Evolutionary conservation across 441 rosid genomes (phyloP), one percentile per base, ranked within the genome.

Genomic region (Geranium incanum): DNA sequence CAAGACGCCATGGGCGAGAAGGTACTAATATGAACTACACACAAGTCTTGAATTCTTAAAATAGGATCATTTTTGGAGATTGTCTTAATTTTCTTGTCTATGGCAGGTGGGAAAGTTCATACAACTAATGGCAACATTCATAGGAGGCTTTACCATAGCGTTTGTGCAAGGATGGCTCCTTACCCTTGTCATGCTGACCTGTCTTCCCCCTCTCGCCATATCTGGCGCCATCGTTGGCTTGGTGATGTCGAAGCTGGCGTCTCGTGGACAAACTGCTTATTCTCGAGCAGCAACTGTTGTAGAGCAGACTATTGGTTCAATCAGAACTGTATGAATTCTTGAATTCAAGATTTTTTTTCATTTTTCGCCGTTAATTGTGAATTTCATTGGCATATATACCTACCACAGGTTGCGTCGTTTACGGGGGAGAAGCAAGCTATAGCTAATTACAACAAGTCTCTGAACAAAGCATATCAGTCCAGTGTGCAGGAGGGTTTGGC

Each of bases 1-100:
- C 97, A 87, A 77, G 91, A 92, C 9, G 92, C 95, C 59, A 85
- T 92, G 87, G 96, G 96, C 11, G 97, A 92, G 70, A 90, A 90
- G 90, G 96, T 88, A 84, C 6, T 11, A 6, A 13, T 8, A 28
- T 67, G 16, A 3, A 45, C 60, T 7, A 18, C 48, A n/a, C 38
- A 60, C 60, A 16, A 5, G 19, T 41, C 66, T 65, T 36, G 12
- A 63, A 12, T 6, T 28, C 60, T 57, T 15, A 41, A 2, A 16
- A 19, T 57, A 37, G 41, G 23, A 57, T 15, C 21, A 1, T 15
- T 57, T 19, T 21, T 18, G 28, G 23, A 23, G 38, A 6, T 23
- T 74, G 62, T 59, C 19, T 67, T 28, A 0, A 18, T 57, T 33
- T 19, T 75, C 74, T 43, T 6, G 19, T 36, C 41, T 76, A 7